Evolutionary conservation across 768 basidiomycete species (phyloP).

Genomic region (Mycena sanguinolenta): DNA sequence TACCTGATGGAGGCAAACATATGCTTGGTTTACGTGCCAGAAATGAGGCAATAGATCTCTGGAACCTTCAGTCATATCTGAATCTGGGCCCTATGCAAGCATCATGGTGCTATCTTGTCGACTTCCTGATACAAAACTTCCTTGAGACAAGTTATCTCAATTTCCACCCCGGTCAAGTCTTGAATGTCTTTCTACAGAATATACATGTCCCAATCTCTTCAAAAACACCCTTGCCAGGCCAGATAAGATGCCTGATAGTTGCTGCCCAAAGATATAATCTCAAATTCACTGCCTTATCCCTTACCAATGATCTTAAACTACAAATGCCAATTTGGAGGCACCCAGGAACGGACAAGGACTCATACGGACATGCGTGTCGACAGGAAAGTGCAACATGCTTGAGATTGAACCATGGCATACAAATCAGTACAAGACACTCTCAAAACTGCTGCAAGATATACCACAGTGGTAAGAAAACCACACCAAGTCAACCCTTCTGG

Average conservation of each 20-base stretch:
- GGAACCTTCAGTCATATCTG: conserved; percentile 9
- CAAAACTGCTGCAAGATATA: background rate
- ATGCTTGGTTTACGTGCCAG: background rate
- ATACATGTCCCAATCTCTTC: background rate
- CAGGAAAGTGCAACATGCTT: background rate
- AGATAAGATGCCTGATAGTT: background rate
- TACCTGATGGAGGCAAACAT: background rate
- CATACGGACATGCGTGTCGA: background rate
- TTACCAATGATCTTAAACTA: background rate
- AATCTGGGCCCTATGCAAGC: background rate
- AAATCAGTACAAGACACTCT: background rate
- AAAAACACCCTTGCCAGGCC: background rate
- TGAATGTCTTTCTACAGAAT: conserved; percentile 3
- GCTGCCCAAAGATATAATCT: background rate
- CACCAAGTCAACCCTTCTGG: background rate
- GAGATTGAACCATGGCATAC: background rate
- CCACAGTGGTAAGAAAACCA: background rate
- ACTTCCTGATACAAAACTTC: background rate
- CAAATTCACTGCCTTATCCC: background rate
- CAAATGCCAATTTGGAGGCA: conserved; percentile 7
- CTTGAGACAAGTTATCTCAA: background rate
- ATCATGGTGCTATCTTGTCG: background rate
- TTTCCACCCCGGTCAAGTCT: background rate
- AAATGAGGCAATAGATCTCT: background rate
- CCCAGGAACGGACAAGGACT: background rate